A percentile compares a stretch with the other conserved stretches of the same genome.
Evolutionary conservation across 495 filamentous ascomycete genomes (phyloP).

Genomic region (Bathelium albidoporum): DNA sequence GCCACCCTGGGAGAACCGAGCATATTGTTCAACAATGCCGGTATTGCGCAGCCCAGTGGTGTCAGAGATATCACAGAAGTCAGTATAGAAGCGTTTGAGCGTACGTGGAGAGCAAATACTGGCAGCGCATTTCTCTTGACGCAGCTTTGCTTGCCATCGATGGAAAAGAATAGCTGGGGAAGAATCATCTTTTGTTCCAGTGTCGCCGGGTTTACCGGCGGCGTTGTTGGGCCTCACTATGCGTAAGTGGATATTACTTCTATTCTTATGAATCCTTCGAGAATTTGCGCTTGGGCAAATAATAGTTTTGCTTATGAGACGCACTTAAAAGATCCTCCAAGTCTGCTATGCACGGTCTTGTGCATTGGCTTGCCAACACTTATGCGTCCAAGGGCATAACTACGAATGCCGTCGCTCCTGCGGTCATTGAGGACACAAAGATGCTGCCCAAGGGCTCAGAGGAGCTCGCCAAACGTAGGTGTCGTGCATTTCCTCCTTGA

Average conservation of each 20-base stretch:
- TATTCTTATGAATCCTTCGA: not conserved
- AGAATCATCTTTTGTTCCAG: conserved; percentile 23
- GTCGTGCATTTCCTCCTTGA: not conserved
- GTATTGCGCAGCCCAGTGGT: conserved; percentile 13
- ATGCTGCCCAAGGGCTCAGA: conserved; percentile 22
- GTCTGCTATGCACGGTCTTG: conserved; percentile 25
- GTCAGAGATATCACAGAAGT: conserved; percentile 25
- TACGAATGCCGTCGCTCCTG: conserved; percentile 30
- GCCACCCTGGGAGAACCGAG: conserved; percentile 17
- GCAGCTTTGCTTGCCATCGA: conserved; percentile 27
- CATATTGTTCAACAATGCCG: conserved; percentile 35
- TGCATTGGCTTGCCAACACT: conserved; percentile 26
- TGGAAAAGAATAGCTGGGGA: conserved; percentile 25
- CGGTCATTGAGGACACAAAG: conserved; percentile 25
- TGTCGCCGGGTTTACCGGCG: conserved; percentile 27
- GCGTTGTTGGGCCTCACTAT: conserved; percentile 33
- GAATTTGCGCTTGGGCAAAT: not conserved
- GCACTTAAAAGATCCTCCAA: conserved; percentile 11
- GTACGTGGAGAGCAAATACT: conserved; percentile 25
- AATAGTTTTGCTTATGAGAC: not conserved
- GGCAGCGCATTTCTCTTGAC: conserved; percentile 25
- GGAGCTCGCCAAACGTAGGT: conserved; percentile 1
- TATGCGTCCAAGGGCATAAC: conserved; percentile 28
- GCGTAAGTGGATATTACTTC: conserved; percentile 16
- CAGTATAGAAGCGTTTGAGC: conserved; percentile 24